Evolutionary conservation across 2,329 filamentous ascomycete genomes (phyloP).

Genomic region (Madurella fahalii): DNA sequence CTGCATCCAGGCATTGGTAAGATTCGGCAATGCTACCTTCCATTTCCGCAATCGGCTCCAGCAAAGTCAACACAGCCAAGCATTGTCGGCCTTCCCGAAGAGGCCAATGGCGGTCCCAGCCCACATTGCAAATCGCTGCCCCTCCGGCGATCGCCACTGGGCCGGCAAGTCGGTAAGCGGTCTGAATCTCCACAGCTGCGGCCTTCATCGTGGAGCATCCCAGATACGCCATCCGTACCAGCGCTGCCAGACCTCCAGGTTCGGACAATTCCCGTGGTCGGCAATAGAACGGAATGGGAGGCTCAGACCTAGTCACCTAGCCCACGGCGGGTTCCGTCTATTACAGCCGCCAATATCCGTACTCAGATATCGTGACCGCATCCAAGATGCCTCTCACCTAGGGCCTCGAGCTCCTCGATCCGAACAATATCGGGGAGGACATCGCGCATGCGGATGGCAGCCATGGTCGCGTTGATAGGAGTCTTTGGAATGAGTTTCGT

Average conservation of each 20-base stretch:
- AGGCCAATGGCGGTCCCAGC: neutral
- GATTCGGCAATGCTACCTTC: conserved; percentile 2
- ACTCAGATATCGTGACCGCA: conserved; percentile 32
- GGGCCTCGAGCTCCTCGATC: conserved; percentile 33
- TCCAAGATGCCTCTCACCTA: conserved; percentile 34
- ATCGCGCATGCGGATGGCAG: conserved; percentile 17
- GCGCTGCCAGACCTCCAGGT: no score
- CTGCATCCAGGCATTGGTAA: no score
- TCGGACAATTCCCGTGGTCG: neutral
- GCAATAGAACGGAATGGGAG: neutral
- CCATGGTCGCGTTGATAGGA: conserved; percentile 24
- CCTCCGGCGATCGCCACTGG: neutral
- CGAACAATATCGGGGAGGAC: conserved; percentile 20
- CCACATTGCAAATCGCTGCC: no score
- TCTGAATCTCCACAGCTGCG: no score
- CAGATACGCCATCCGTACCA: no score
- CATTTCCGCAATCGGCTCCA: neutral
- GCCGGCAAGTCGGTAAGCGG: neutral
- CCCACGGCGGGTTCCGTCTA: neutral
- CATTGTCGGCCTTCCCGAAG: neutral
- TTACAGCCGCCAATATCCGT: no score
- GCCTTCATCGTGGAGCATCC: no score
- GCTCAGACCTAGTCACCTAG: no score
- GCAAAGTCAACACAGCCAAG: neutral
- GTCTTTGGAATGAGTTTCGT: conserved; percentile 32